These are phyloP conservation scores for Microcyclosporella mali DNA, from an alignment of 2,329 filamentous ascomycete genomes.

Conservation along the genomic window DNA sequence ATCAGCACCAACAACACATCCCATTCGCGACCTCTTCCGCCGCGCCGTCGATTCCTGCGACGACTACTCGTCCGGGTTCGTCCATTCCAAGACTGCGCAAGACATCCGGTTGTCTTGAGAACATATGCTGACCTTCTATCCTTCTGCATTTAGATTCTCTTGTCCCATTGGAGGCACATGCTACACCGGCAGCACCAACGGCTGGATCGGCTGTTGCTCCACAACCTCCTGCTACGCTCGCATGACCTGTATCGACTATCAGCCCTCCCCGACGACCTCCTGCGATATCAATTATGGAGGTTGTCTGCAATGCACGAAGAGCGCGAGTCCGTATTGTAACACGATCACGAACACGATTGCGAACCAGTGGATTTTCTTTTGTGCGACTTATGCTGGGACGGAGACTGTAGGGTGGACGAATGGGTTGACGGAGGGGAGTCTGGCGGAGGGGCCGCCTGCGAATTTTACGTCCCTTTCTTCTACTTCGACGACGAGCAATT, in stretches of 20 bases:
- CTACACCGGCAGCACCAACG: constrained; percentile 10
- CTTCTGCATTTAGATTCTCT: too few species aligned
- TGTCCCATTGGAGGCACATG: constrained; percentile 7
- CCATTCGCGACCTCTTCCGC: too few species aligned
- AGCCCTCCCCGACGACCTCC: background rate
- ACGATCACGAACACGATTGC: constrained; percentile 1
- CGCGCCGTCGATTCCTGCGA: too few species aligned
- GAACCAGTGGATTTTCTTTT: constrained; percentile 2
- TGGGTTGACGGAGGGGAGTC: background rate
- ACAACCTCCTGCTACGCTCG: constrained; percentile 13
- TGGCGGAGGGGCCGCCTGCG: background rate
- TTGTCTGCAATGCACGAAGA: constrained; percentile 13
- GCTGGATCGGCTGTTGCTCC: constrained; percentile 18
- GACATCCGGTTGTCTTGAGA: too few species aligned
- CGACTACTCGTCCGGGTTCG: too few species aligned
- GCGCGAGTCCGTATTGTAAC: constrained; percentile 7
- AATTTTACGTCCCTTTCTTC: background rate
- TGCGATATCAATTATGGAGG: constrained; percentile 17
- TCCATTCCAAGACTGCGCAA: too few species aligned
- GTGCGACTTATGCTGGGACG: background rate
- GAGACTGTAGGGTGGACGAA: background rate
- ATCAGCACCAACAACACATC: too few species aligned
- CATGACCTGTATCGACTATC: constrained; percentile 15
- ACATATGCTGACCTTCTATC: too few species aligned
- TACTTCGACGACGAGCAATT: background rate